phyloP scores from a whole-genome alignment of 163 green algal species.

The Prototheca wickerhamii region DNA sequence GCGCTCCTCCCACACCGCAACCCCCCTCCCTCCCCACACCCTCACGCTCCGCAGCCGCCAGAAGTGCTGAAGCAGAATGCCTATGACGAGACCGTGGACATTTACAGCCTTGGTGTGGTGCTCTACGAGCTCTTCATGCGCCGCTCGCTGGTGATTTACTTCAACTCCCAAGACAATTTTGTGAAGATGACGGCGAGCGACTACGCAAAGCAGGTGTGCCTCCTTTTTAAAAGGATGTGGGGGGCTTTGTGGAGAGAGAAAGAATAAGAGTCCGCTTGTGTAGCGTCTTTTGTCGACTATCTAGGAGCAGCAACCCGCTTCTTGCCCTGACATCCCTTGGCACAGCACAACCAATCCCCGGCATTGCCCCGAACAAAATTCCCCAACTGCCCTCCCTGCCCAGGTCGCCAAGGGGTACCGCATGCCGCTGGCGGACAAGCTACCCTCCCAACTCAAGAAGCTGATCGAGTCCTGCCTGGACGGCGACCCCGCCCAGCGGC shows the following conservation, averaged over 20 bases:
- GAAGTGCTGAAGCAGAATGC: not conserved
- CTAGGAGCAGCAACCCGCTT: too few relatives aligned
- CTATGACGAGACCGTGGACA: not conserved
- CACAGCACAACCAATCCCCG: too few relatives aligned
- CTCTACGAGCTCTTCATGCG: conserved; percentile 7
- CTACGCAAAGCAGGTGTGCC: not conserved
- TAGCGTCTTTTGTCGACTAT: not conserved
- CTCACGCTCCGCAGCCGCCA: too few relatives aligned
- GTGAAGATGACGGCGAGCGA: not conserved
- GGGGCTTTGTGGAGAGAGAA: not conserved
- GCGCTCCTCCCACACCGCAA: too few relatives aligned
- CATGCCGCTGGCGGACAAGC: conserved; percentile 6
- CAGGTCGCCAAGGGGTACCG: not conserved
- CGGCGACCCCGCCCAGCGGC: not conserved
- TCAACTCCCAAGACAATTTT: not conserved
- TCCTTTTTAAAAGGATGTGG: not conserved
- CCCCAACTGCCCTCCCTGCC: not conserved
- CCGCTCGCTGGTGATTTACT: not conserved
- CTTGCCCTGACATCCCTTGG: too few relatives aligned
- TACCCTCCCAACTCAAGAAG: not conserved
- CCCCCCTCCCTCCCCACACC: too few relatives aligned
- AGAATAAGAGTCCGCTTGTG: not conserved
- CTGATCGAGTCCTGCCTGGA: not conserved
- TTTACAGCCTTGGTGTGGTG: not conserved
- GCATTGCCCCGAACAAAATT: too few relatives aligned